Percentiles rank a stretch among this genome's conserved stretches.
phyloP scores from a whole-genome alignment of 257 asterid species.

The Galeopsis tetrahit region DNA sequence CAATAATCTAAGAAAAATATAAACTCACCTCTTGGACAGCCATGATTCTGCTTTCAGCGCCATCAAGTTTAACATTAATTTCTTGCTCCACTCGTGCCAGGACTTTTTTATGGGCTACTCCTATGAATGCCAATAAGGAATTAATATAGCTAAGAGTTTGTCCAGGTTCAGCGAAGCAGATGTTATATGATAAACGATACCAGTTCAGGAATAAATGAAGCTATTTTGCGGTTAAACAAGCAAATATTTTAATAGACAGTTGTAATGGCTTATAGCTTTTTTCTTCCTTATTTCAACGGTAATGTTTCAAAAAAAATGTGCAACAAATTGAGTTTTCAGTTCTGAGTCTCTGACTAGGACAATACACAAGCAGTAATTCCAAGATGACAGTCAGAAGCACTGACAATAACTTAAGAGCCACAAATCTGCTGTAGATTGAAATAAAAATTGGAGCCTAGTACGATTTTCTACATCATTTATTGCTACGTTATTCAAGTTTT shows the following conservation, averaged over 20 bases:
- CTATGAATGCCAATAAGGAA: slow-evolving; percentile 45
- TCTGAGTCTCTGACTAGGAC: slow-evolving; percentile 24
- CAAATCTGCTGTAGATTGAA: neutral
- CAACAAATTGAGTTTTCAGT: slow-evolving; percentile 24
- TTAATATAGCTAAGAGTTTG: slow-evolving; percentile 19
- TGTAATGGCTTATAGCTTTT: slow-evolving; percentile 12
- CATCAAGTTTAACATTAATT: slow-evolving; percentile 62
- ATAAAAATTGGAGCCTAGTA: neutral
- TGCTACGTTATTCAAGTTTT: slow-evolving; percentile 6
- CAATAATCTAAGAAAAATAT: slow-evolving; percentile 26
- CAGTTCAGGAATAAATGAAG: slow-evolving; percentile 20
- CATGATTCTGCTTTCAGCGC: slow-evolving; percentile 70
- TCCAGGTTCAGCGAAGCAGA: slow-evolving; percentile 23
- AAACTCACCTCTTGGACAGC: slow-evolving; percentile 70
- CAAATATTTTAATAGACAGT: slow-evolving; percentile 21
- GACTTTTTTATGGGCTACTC: slow-evolving; percentile 60
- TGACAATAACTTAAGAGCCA: neutral
- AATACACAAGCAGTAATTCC: slow-evolving; percentile 24
- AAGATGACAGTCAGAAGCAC: slow-evolving; percentile 12
- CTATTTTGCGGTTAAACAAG: slow-evolving; percentile 13
- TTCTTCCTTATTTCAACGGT: slow-evolving; percentile 26
- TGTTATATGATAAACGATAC: slow-evolving; percentile 29
- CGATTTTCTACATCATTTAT: slow-evolving; percentile 12
- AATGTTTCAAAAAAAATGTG: slow-evolving; percentile 26
- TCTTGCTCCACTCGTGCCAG: slow-evolving; percentile 69